A percentile compares a stretch with the other conserved stretches of the same genome.
Conservation (phyloP, 495 filamentous ascomycete genomes). For the Neurospora africana region DNA sequence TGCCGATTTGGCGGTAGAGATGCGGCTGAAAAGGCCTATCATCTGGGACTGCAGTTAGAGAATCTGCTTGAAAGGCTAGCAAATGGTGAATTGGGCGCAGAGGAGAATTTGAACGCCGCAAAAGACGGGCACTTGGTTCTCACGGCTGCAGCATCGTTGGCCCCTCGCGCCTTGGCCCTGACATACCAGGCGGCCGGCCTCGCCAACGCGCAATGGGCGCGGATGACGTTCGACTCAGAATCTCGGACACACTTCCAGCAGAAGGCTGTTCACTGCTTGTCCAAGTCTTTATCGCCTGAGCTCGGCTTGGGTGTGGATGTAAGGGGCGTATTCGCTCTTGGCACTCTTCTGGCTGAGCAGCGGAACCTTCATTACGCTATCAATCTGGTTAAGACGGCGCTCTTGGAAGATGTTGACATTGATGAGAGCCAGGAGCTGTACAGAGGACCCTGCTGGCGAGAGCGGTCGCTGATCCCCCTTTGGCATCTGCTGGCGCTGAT, state of each 20-base stretch:
- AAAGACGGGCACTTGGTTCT: slow-evolving; percentile 22
- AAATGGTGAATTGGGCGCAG: slow-evolving; percentile 11
- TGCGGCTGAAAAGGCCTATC: slow-evolving; percentile 66
- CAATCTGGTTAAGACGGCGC: slow-evolving; percentile 55
- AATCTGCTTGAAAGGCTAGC: slow-evolving; percentile 40
- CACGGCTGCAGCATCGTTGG: slow-evolving; percentile 25
- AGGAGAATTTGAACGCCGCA: slow-evolving; percentile 17
- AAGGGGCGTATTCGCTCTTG: slow-evolving; percentile 70
- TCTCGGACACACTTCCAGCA: slow-evolving; percentile 56
- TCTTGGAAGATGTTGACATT: slow-evolving; percentile 30
- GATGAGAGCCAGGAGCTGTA: slow-evolving; percentile 24
- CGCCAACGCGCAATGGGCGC: slow-evolving; percentile 75
- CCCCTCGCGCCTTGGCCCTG: slow-evolving; percentile 46
- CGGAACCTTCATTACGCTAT: slow-evolving; percentile 68
- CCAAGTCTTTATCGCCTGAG: slow-evolving; percentile 56
- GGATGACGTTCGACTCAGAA: slow-evolving; percentile 62
- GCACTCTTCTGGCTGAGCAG: slow-evolving; percentile 67
- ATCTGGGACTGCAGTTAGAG: slow-evolving; percentile 54
- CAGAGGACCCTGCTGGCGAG: slow-evolving; percentile 33
- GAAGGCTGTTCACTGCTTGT: slow-evolving; percentile 62
- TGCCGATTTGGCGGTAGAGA: slow-evolving; percentile 65
- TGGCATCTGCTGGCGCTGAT: slow-evolving; percentile 86
- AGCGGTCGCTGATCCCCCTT: slow-evolving; percentile 52
- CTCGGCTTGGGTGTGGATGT: slow-evolving; percentile 50
- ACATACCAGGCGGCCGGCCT: slow-evolving; percentile 76